These are phyloP conservation scores for Verticillium dahliae DNA, from an alignment of 2,329 filamentous ascomycete species.

Conservation along the genomic window DNA sequence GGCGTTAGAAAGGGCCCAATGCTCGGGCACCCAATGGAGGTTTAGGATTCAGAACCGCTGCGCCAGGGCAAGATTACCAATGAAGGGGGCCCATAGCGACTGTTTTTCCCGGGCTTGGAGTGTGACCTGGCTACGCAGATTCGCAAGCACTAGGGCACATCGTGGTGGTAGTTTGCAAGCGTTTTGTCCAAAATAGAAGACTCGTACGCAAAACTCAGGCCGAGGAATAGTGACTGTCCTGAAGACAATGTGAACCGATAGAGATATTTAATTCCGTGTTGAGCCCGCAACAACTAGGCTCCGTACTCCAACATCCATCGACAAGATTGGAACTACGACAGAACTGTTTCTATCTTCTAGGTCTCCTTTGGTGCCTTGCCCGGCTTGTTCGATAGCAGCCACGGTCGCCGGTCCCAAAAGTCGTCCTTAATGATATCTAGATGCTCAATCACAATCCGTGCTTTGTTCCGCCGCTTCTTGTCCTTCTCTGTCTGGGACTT, in stretches of 20 bases:
- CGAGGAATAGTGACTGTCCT: too few species aligned
- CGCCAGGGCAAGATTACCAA: too few species aligned
- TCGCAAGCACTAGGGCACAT: too few species aligned
- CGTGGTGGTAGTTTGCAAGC: background rate
- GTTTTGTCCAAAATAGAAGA: background rate
- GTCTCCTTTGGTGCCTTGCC: constrained; percentile 61
- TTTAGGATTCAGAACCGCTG: too few species aligned
- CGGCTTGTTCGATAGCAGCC: constrained; percentile 71
- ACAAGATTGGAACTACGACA: background rate
- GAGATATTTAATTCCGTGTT: too few species aligned
- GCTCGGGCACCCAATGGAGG: too few species aligned
- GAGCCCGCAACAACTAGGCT: too few species aligned
- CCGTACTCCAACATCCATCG: too few species aligned
- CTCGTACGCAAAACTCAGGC: background rate
- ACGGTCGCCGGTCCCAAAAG: constrained; percentile 85
- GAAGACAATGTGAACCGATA: too few species aligned
- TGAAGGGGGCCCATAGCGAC: too few species aligned
- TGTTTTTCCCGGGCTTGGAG: too few species aligned
- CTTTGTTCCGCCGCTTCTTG: constrained; percentile 73
- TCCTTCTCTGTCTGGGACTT: constrained; percentile 81
- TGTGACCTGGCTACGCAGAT: too few species aligned
- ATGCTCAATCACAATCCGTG: constrained; percentile 74
- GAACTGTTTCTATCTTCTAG: constrained; percentile 16
- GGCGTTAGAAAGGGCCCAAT: background rate
- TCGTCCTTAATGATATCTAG: constrained; percentile 92